A percentile compares a stretch with the other conserved stretches of the same genome.
phyloP scores from a whole-genome alignment of 768 basidiomycete genomes.

The Termitomyces sp. region DNA sequence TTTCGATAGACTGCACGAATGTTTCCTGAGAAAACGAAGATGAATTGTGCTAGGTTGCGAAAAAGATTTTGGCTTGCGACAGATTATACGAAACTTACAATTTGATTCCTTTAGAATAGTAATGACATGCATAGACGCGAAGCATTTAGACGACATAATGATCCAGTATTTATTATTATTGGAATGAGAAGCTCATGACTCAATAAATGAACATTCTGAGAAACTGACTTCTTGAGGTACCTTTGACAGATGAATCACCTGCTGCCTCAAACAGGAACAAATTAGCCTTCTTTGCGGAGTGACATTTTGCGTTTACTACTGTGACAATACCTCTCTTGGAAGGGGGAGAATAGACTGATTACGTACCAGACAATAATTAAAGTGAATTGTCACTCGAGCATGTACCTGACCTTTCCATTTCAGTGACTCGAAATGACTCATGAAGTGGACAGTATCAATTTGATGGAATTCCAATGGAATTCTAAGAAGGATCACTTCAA shows the following conservation, averaged over 20 bases:
- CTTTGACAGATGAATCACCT: background rate
- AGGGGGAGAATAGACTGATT: no score
- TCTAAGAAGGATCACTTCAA: background rate
- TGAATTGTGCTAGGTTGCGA: background rate
- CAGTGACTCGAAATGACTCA: background rate
- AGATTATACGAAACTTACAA: background rate
- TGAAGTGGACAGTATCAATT: background rate
- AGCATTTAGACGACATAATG: background rate
- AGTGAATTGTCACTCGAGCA: no score
- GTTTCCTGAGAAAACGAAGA: background rate
- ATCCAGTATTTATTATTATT: background rate
- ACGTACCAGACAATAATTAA: no score
- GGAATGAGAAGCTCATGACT: background rate
- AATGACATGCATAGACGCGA: background rate
- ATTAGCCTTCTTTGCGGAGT: background rate
- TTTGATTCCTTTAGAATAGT: background rate
- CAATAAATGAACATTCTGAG: background rate
- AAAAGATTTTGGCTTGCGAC: background rate
- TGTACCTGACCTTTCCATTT: background rate
- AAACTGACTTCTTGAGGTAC: background rate
- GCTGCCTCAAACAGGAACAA: background rate
- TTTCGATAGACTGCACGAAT: background rate
- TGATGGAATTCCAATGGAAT: background rate
- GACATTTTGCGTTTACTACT: background rate
- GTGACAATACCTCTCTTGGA: background rate